Conservation (phyloP, 306 rosid genomes). For the Quercus mongolica region DNA sequence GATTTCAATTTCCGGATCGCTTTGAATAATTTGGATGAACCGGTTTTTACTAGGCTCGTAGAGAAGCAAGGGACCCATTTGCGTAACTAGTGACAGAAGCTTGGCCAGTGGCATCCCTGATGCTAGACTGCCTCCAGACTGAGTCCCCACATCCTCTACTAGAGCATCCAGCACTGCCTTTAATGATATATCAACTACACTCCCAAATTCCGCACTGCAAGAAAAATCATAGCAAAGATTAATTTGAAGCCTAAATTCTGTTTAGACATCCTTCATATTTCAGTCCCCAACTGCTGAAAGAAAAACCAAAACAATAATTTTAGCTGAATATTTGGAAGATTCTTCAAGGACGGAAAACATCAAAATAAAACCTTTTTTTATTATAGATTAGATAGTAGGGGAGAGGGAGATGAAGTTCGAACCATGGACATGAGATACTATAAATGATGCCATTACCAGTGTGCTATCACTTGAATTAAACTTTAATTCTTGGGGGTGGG, state of each 20-base stretch:
- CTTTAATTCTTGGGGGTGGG: too few species aligned
- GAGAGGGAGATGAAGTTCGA: background rate
- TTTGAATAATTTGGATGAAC: slow-evolving; percentile 58
- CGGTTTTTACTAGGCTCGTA: slow-evolving; percentile 65
- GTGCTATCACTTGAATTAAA: too few species aligned
- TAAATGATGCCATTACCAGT: too few species aligned
- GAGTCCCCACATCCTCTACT: slow-evolving; percentile 51
- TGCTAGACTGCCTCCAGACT: slow-evolving; percentile 46
- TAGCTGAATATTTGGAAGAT: background rate
- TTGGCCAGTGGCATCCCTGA: slow-evolving; percentile 68
- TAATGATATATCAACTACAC: slow-evolving; percentile 56
- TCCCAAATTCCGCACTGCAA: slow-evolving; percentile 72
- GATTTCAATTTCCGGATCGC: slow-evolving; percentile 68
- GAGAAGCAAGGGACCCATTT: slow-evolving; percentile 67
- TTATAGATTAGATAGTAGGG: too few species aligned
- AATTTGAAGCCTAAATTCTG: background rate
- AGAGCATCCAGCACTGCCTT: slow-evolving; percentile 54
- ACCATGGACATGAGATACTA: too few species aligned
- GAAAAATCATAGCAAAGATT: background rate
- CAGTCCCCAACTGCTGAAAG: background rate
- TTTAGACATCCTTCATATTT: background rate
- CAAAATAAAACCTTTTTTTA: background rate
- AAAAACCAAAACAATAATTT: background rate
- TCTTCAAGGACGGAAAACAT: background rate
- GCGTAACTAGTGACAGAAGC: slow-evolving; percentile 71